Percentiles rank a stretch among this genome's conserved stretches.
phyloP scores from a whole-genome alignment of 805 yeast species.

The Citeromyces nyonsensis region DNA sequence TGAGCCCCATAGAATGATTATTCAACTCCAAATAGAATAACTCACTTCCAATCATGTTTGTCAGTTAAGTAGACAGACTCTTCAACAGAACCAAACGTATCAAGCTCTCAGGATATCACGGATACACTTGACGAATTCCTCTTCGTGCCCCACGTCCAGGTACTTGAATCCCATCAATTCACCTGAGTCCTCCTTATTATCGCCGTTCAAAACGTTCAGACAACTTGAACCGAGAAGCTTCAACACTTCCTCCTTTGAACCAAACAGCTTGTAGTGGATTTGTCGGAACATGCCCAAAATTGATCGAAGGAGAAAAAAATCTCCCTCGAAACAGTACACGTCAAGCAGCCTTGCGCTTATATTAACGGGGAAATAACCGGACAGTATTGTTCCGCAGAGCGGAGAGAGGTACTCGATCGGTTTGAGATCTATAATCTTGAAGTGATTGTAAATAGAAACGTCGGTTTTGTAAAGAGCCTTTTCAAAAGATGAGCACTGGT shows the following conservation, averaged over 20 bases:
- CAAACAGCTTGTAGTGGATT: slow-evolving; percentile 35
- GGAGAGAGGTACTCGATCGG: slow-evolving; percentile 26
- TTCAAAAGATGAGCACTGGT: slow-evolving; percentile 32
- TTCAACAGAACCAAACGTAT: neutral
- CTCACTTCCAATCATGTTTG: too few species aligned
- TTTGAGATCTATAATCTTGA: slow-evolving; percentile 22
- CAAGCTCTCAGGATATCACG: slow-evolving; percentile 15
- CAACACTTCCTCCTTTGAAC: slow-evolving; percentile 28
- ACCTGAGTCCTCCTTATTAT: slow-evolving; percentile 4
- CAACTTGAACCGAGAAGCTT: slow-evolving; percentile 20
- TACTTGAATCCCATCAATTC: slow-evolving; percentile 12
- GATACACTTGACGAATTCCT: slow-evolving; percentile 27
- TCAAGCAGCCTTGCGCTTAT: slow-evolving; percentile 36
- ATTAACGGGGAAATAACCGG: slow-evolving; percentile 28
- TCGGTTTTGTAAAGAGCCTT: slow-evolving; percentile 25
- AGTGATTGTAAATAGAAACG: slow-evolving; percentile 32
- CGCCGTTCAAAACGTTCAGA: slow-evolving; percentile 9
- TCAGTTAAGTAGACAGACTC: too few species aligned
- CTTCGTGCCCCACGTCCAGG: slow-evolving; percentile 31
- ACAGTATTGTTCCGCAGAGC: slow-evolving; percentile 26
- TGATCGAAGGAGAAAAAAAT: slow-evolving; percentile 32
- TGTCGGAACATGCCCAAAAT: slow-evolving; percentile 34
- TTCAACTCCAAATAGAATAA: too few species aligned
- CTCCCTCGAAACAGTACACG: slow-evolving; percentile 47
- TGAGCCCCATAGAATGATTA: too few species aligned